Evolutionary conservation across 345 rosid genomes (phyloP).

Genomic region (Populus alba): DNA sequence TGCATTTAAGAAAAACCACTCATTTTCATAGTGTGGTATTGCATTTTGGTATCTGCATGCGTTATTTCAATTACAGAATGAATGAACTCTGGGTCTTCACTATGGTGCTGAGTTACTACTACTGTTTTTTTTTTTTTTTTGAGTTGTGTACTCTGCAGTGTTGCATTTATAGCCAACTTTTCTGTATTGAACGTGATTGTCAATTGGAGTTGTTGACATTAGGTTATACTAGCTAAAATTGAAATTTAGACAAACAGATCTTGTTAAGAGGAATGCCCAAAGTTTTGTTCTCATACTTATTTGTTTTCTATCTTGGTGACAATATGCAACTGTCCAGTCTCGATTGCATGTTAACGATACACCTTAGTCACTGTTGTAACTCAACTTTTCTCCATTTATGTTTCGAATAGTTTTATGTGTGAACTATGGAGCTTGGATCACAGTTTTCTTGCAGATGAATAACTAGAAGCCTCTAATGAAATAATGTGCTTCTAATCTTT

Average conservation of each 20-base stretch:
- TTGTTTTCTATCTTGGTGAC: background rate
- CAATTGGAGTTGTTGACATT: background rate
- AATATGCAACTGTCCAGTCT: background rate
- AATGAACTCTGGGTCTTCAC: background rate
- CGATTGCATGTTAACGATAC: background rate
- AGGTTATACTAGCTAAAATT: background rate
- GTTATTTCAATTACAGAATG: background rate
- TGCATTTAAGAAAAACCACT: background rate
- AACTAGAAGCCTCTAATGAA: background rate
- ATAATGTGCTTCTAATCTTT: slow-evolving; percentile 1
- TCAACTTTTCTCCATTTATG: background rate
- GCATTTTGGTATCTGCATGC: background rate
- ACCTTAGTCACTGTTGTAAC: background rate
- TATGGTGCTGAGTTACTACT: background rate
- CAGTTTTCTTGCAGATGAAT: background rate
- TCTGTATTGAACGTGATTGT: background rate
- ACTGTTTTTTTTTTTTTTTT: background rate
- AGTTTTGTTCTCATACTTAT: background rate
- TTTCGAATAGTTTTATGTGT: background rate
- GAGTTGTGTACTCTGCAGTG: background rate
- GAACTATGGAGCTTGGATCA: slow-evolving; percentile 8
- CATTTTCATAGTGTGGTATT: background rate
- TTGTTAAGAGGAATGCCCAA: background rate
- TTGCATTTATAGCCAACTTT: background rate
- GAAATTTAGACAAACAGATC: background rate